Base-by-base conservation (phyloP, 2,329 filamentous ascomycete species). In the Epichloe aotearoae region DNA sequence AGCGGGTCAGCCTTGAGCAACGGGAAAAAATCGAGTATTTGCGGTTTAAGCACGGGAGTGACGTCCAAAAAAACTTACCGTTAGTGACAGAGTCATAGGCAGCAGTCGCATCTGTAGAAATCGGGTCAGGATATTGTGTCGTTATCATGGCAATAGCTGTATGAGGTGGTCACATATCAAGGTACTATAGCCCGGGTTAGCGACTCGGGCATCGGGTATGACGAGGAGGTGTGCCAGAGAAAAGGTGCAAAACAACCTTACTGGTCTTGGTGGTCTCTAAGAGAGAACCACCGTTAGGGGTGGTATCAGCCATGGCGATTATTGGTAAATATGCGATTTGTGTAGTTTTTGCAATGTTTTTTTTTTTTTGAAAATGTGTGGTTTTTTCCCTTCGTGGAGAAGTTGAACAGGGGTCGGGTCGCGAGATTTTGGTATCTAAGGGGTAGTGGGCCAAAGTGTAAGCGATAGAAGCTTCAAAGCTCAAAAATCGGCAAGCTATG, bases 221-320 rank as follows among this genome's bases (percentile, higher is more conserved):
- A 15, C n/a, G 44, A 33, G n/a, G 14, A 23, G 40, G n/a, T n/a
- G 17, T 34, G 48, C 44, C 30, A 23, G 14, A 39, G 47, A 50
- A 54, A 51, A 46, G 47, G 50, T 46, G 52, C 45, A 53, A 55
- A 20, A 68, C 72, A 52, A 76, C 75, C 76, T 68, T 70, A 79
- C 76, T 77, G 61, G 64, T 68, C 65, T 76, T 77, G 61, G 75
- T 66, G 57, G 66, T 62, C 57, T 75, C 66, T 55, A 71, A 54
- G 57, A 68, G 64, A 58, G 71, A 68, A 58, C 59, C 67, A 62
- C 73, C 73, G 65, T 76, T 76, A 65, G 66, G 65, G 63, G 64
- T 60, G 56, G 63, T 58, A 57, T 66, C 64, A 58, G 66, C 62
- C 59, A 66, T 58, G 43, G 47, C 36, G 52, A 51, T 43, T 23